phyloP scores from a whole-genome alignment of 192 early-diverging fungal species.

The Coemansia sp. region DNA sequence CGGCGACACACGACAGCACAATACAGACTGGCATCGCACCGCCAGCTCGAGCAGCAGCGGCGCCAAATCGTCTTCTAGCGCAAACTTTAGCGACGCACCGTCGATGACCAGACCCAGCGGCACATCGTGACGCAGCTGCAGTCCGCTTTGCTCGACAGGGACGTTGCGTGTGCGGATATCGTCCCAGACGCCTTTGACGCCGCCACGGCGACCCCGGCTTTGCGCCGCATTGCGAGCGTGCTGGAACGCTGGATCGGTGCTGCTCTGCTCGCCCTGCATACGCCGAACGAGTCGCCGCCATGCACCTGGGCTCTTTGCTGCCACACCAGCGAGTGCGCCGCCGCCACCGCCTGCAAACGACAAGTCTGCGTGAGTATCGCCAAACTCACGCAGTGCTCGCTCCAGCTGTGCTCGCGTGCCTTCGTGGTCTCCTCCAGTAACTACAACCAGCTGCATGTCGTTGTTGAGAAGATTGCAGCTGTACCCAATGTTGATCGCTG shows the following conservation, averaged over 20 bases:
- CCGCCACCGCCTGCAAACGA: slow-evolving; percentile 43
- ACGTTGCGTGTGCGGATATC: slow-evolving; percentile 52
- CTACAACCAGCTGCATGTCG: slow-evolving; percentile 81
- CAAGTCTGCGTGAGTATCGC: slow-evolving; percentile 45
- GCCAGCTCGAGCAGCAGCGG: slow-evolving; percentile 69
- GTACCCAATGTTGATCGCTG: slow-evolving; percentile 97
- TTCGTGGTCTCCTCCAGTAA: slow-evolving; percentile 60
- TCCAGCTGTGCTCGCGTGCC: slow-evolving; percentile 66
- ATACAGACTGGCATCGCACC: slow-evolving; percentile 79
- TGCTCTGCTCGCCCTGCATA: slow-evolving; percentile 7
- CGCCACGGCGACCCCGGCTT: slow-evolving; percentile 32
- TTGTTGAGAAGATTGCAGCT: slow-evolving; percentile 84
- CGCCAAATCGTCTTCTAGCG: slow-evolving; percentile 62
- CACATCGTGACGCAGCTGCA: slow-evolving; percentile 30
- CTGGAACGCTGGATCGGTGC: slow-evolving; percentile 27
- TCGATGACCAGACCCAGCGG: slow-evolving; percentile 83
- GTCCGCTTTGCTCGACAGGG: slow-evolving; percentile 17
- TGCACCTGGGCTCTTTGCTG: slow-evolving; percentile 26
- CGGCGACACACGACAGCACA: slow-evolving; percentile 95
- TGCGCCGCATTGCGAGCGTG: slow-evolving; percentile 31
- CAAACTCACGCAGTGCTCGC: slow-evolving; percentile 66
- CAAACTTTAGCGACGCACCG: slow-evolving; percentile 80
- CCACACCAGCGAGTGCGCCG: slow-evolving; percentile 34
- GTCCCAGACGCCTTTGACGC: slow-evolving; percentile 52
- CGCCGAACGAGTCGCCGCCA: slow-evolving; percentile 40